These are phyloP conservation scores for Starmerella tilneyi DNA, from an alignment of 805 yeast species.

Conservation along the genomic window DNA sequence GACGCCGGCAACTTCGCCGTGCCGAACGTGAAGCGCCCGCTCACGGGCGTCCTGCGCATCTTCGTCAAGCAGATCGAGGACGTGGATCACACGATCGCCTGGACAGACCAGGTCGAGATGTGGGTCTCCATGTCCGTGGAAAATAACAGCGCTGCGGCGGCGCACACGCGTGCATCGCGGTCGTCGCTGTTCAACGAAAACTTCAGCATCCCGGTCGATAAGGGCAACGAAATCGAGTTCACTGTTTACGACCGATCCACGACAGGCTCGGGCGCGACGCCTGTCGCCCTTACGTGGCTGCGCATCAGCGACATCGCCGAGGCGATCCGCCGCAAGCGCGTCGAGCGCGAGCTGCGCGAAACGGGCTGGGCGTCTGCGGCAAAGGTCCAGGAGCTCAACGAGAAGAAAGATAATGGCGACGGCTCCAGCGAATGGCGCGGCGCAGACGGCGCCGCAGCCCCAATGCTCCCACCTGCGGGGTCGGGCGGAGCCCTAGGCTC, in stretches of 20 bases:
- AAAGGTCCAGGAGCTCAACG: conserved; percentile 34
- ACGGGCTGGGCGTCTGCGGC: conserved; percentile 83
- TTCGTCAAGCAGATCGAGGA: conserved; percentile 72
- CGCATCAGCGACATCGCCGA: conserved; percentile 85
- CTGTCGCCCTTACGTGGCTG: conserved; percentile 90
- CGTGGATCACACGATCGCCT: conserved; percentile 76
- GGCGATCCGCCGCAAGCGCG: conserved; percentile 84
- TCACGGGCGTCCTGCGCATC: conserved; percentile 68
- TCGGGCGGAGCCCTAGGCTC: not conserved
- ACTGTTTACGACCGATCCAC: conserved; percentile 60
- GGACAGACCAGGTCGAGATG: conserved; percentile 79
- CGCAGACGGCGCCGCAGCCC: not conserved
- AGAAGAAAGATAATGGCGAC: not conserved
- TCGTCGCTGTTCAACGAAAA: conserved; percentile 73
- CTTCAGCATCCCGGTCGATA: conserved; percentile 69
- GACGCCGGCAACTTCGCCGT: conserved; percentile 48
- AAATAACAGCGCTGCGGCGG: conserved; percentile 35
- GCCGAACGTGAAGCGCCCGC: conserved; percentile 66
- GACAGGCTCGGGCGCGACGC: conserved; percentile 30
- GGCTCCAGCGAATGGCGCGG: not conserved
- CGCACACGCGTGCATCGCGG: conserved; percentile 54
- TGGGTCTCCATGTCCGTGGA: conserved; percentile 39
- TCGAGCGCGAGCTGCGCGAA: conserved; percentile 36
- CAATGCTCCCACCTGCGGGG: not conserved
- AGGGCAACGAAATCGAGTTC: conserved; percentile 84